These are phyloP conservation scores for Pyrenophora graminea DNA, from an alignment of 2,329 filamentous ascomycete genomes.

Conservation along the genomic window DNA sequence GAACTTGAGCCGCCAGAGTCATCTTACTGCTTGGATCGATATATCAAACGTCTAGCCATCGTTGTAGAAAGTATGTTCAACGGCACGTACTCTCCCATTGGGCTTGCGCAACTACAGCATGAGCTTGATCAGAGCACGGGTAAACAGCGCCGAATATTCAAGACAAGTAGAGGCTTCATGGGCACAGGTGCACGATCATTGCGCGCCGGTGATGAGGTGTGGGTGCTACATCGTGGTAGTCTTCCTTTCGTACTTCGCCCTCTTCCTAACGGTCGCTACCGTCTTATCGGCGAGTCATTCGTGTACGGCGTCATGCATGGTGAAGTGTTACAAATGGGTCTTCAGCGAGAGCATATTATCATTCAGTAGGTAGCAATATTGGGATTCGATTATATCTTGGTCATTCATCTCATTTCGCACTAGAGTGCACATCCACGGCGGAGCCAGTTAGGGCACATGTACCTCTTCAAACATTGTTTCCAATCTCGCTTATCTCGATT, in stretches of 20 bases:
- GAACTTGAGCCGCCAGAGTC: slow-evolving; percentile 24
- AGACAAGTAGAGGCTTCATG: slow-evolving; percentile 22
- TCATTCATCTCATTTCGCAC: neutral
- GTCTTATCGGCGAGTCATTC: too few species aligned
- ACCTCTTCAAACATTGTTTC: too few species aligned
- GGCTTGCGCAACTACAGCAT: slow-evolving; percentile 32
- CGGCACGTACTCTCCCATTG: slow-evolving; percentile 34
- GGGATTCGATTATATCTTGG: neutral
- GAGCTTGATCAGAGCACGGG: slow-evolving; percentile 32
- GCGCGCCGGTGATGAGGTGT: slow-evolving; percentile 22
- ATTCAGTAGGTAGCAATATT: slow-evolving; percentile 9
- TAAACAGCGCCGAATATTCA: slow-evolving; percentile 29
- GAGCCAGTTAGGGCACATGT: too few species aligned
- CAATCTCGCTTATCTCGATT: too few species aligned
- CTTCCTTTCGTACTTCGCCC: too few species aligned
- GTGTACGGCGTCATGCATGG: too few species aligned
- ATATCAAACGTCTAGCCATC: slow-evolving; percentile 22
- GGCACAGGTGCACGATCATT: slow-evolving; percentile 31
- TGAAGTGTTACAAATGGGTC: slow-evolving; percentile 15
- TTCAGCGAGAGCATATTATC: slow-evolving; percentile 16
- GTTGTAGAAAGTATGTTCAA: slow-evolving; percentile 34
- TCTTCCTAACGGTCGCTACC: too few species aligned
- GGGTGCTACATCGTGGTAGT: too few species aligned
- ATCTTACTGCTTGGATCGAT: slow-evolving; percentile 18
- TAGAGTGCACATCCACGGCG: neutral